Percentiles rank a stretch among this genome's conserved stretches.
These are phyloP conservation scores for Peronospora belbahrii DNA, from an alignment of 352 stramenopile species.

Conservation along the genomic window DNA sequence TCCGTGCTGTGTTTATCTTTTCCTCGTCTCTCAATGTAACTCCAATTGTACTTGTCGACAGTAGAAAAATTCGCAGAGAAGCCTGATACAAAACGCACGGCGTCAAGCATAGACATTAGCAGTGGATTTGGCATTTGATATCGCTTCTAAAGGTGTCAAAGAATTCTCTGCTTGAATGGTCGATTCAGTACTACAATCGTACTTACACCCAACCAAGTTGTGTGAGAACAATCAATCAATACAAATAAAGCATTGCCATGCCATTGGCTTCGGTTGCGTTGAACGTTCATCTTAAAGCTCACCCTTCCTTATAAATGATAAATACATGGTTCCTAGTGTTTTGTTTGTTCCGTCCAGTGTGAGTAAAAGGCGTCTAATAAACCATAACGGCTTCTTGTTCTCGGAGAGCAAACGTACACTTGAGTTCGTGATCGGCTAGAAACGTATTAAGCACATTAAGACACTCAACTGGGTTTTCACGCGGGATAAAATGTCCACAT, in stretches of 20 bases:
- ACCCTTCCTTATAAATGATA: slow-evolving; percentile 31
- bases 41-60: slow-evolving; percentile 56
- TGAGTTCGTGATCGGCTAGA: slow-evolving; percentile 29
- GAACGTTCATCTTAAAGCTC: too few relatives aligned
- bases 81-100: slow-evolving; percentile 41
- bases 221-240: too few relatives aligned
- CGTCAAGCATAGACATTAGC: slow-evolving; percentile 33
- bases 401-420: slow-evolving; percentile 20
- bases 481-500: slow-evolving; percentile 54
- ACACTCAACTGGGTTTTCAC: slow-evolving; percentile 45
- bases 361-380: slow-evolving; percentile 7
- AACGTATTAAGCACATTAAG: slow-evolving; percentile 56
- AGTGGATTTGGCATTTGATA: slow-evolving; percentile 15
- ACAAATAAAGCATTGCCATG: background rate
- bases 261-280: background rate
- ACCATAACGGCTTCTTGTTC: slow-evolving; percentile 16
- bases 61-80: slow-evolving; percentile 35
- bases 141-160: background rate
- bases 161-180: too few relatives aligned
- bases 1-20: slow-evolving; percentile 29
- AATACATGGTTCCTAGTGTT: slow-evolving; percentile 6
- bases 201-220: too few relatives aligned
- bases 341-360: slow-evolving; percentile 9
- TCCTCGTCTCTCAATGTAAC: slow-evolving; percentile 53
- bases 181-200: too few relatives aligned